Evolutionary conservation across 345 rosid species (phyloP).

Genomic region (Citrus hindsii): DNA sequence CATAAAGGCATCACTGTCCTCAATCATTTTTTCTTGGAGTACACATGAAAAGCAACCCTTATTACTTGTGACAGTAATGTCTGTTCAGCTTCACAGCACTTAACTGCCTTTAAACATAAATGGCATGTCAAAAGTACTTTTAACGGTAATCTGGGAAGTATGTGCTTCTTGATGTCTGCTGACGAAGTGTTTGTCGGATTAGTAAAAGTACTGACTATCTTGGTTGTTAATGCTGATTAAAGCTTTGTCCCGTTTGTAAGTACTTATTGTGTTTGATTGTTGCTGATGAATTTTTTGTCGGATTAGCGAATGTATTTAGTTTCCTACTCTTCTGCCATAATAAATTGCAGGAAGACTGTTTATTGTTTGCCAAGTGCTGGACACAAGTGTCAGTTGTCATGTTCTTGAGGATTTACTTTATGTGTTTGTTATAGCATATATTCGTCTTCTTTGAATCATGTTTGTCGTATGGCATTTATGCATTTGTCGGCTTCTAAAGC

Average conservation of each 20-base stretch:
- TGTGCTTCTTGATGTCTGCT: neutral
- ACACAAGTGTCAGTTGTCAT: neutral
- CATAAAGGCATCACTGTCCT: neutral
- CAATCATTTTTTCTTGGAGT: neutral
- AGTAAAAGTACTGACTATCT: neutral
- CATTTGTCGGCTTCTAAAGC: conserved; percentile 13
- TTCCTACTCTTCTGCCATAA: neutral
- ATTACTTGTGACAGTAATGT: neutral
- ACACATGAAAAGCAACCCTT: neutral
- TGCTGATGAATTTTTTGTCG: neutral
- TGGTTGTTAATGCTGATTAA: neutral
- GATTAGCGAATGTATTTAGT: neutral
- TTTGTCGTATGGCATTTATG: neutral
- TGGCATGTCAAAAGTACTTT: neutral
- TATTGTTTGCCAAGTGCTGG: neutral
- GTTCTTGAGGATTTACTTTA: neutral
- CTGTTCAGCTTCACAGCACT: neutral
- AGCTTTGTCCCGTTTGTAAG: no score
- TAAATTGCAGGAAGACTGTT: neutral
- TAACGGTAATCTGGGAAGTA: neutral
- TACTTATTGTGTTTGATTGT: neutral
- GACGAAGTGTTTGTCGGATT: neutral
- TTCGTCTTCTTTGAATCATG: neutral
- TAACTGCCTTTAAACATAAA: neutral
- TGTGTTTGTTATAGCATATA: neutral